Evolutionary conservation across 352 stramenopile species (phyloP).

Genomic region (Peronospora tabacina): DNA sequence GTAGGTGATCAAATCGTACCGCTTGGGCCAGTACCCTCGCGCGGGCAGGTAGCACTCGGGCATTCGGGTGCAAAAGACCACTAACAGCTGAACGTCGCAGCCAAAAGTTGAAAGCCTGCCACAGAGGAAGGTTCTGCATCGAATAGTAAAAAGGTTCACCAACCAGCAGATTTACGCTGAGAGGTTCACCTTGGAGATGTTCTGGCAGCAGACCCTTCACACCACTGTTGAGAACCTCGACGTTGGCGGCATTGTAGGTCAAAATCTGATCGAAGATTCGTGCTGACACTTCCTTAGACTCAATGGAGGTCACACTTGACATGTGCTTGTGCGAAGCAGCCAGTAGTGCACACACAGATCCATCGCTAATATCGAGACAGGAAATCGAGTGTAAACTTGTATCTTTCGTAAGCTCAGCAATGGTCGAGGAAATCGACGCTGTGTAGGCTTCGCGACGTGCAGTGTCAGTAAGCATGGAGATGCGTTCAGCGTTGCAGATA

Average conservation of each 20-base stretch:
- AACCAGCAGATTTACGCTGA: slow-evolving; percentile 49
- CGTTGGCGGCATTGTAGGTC: slow-evolving; percentile 38
- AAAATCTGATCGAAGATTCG: slow-evolving; percentile 70
- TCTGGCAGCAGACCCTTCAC: slow-evolving; percentile 56
- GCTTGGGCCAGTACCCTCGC: slow-evolving; percentile 50
- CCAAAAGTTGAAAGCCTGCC: slow-evolving; percentile 83
- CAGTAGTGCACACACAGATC: slow-evolving; percentile 55
- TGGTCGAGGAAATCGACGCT: slow-evolving; percentile 20
- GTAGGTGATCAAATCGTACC: slow-evolving; percentile 62
- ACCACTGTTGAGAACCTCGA: slow-evolving; percentile 55
- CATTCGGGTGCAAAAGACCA: slow-evolving; percentile 29
- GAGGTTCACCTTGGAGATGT: slow-evolving; percentile 45
- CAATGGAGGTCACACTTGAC: slow-evolving; percentile 54
- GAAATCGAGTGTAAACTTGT: slow-evolving; percentile 25
- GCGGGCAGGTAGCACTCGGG: slow-evolving; percentile 39
- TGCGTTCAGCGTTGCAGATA: slow-evolving; percentile 71
- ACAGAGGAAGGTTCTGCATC: slow-evolving; percentile 80
- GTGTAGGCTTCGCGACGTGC: slow-evolving; percentile 37
- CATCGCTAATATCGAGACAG: slow-evolving; percentile 72
- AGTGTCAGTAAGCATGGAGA: slow-evolving; percentile 61
- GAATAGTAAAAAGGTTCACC: slow-evolving; percentile 81
- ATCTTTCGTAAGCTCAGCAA: slow-evolving; percentile 15
- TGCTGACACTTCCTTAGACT: slow-evolving; percentile 75
- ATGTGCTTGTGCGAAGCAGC: slow-evolving; percentile 40
- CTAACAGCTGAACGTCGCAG: slow-evolving; percentile 51